Percentiles rank a stretch among this genome's conserved stretches.
phyloP scores from a whole-genome alignment of 352 stramenopile genomes.

The Phytophthora quininea region DNA sequence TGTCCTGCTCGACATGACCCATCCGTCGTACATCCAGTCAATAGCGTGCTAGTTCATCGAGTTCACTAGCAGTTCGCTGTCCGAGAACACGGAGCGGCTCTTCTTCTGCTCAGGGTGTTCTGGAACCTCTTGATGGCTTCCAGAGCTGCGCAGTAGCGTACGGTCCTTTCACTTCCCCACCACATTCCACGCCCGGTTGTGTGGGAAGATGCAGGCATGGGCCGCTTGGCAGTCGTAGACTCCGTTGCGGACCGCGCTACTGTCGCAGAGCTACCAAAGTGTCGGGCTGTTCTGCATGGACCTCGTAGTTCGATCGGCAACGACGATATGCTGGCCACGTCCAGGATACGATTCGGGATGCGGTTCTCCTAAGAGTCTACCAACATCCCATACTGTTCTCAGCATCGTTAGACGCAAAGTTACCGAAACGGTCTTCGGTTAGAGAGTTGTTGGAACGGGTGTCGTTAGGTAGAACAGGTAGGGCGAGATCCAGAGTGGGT shows the following conservation, averaged over 20 bases:
- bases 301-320: not conserved
- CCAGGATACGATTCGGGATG: conserved; percentile 9
- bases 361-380: not conserved
- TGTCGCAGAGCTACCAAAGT: conserved; percentile 21
- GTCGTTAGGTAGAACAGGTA: no score
- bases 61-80: conserved; percentile 20
- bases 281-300: not conserved
- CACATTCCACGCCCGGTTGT: conserved; percentile 8
- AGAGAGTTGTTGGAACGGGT: no score
- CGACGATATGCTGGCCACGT: conserved; percentile 9
- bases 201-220: conserved; percentile 18
- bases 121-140: conserved; percentile 19
- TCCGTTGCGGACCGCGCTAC: conserved; percentile 11
- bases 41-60: conserved; percentile 22
- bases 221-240: conserved; percentile 7
- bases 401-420: conserved; percentile 4
- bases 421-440: no score
- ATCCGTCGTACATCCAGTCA: conserved; percentile 22
- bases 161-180: conserved; percentile 1
- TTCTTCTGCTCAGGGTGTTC: conserved; percentile 15
- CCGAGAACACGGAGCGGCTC: conserved; percentile 18
- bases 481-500: no score
- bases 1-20: conserved; percentile 10
- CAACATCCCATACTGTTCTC: conserved; percentile 7
- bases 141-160: conserved; percentile 10